Evolutionary conservation across 257 asterid species (phyloP), one percentile per base, ranked within the genome.

Genomic region (Petunia secreta): DNA sequence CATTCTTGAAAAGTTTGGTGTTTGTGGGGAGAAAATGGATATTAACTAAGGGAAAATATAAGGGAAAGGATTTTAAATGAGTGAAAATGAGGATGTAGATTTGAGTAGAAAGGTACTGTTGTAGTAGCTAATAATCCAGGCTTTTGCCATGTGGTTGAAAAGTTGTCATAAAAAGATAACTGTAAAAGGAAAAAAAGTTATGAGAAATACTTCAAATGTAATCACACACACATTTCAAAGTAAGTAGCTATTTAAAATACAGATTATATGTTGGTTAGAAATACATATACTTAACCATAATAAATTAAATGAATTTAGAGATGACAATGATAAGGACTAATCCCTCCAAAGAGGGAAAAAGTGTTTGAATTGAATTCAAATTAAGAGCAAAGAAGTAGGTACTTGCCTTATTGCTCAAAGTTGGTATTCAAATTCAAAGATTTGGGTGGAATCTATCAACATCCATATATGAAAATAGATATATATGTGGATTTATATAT

Each of bases 1-100:
- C 95, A 92, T 91, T n/a, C 36, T 81, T 59, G 77, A 37, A 59
- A n/a, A 2, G n/a, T 34, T 37, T 63, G 44, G 13, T 78, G 79
- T 7, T 46, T 59, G 25, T n/a, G 79, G 81, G 25, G 55, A 43
- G 15, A 74, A 46, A 16, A 52, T 36, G 58, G 44, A 58, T 78
- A 34, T 7, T 68, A 58, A 38, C n/a, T 37, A 43, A 16, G 34
- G 66, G 66, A 52, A 62, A 9, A 37, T 36, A 6, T 50, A 40
- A 59, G 34, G 58, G 37, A 60, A 11, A 25, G 80, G 57, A 5
- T 71, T 71, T 46, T 25, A 25, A 71, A 71, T 43, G 68, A 55
- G 75, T 65, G 75, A 67, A 48, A 48, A 41, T 8, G 64, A 4
- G 65, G n/a, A 37, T 37, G 74, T 50, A 65, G 37, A 38, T 65